Percentiles rank a stretch among this genome's conserved stretches.
Conservation (phyloP, 2,329 filamentous ascomycete species). For the Nigrospora oryzae region DNA sequence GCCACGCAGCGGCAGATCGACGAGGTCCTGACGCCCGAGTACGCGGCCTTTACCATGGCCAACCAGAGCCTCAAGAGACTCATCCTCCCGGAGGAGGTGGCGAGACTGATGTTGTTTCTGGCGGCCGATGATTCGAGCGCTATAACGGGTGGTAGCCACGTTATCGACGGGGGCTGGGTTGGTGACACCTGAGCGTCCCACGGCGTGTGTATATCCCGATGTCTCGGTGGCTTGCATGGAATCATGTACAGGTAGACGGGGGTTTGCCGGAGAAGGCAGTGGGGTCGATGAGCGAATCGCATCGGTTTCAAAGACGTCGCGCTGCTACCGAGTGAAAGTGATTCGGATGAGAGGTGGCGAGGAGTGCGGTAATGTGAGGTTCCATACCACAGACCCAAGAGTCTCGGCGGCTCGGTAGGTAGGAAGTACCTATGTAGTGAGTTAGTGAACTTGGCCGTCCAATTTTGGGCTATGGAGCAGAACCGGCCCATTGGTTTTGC, state of each 20-base stretch:
- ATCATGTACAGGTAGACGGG: background rate
- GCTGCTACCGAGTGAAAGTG: too few species aligned
- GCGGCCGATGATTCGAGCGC: constrained; percentile 36
- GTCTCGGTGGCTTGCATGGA: background rate
- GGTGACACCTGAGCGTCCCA: constrained; percentile 12
- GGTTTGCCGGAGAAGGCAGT: too few species aligned
- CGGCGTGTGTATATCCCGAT: background rate
- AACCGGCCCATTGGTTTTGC: too few species aligned
- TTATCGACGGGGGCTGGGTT: constrained; percentile 26
- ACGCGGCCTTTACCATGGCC: constrained; percentile 23
- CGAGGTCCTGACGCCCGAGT: constrained; percentile 33
- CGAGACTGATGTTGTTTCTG: constrained; percentile 34
- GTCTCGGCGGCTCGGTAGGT: too few species aligned
- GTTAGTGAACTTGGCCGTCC: too few species aligned
- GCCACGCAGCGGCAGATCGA: constrained; percentile 34
- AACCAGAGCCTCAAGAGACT: constrained; percentile 33
- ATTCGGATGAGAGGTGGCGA: too few species aligned
- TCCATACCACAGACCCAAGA: too few species aligned
- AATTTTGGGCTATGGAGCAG: too few species aligned
- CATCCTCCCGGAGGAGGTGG: constrained; percentile 32
- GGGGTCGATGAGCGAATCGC: too few species aligned
- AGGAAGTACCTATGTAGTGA: too few species aligned
- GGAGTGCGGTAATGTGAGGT: too few species aligned
- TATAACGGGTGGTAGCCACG: constrained; percentile 33
- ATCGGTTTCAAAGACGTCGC: too few species aligned